Conservation (phyloP, 73 alveolate genomes). For the Tetrahymena borealis region DNA sequence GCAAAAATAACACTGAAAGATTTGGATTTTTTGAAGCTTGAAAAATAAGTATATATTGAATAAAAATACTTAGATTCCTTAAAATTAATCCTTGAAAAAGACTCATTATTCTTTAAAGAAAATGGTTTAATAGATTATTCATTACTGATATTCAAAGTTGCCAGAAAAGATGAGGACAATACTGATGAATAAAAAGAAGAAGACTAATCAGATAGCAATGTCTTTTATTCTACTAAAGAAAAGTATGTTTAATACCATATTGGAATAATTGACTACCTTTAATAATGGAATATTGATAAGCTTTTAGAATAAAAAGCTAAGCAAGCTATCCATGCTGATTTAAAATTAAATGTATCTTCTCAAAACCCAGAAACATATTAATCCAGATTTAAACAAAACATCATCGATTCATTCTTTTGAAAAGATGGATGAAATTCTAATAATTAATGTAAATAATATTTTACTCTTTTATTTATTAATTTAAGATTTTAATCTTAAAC, state of each 20-base stretch:
- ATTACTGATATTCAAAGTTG: neutral
- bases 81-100: neutral
- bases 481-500: too few relatives aligned
- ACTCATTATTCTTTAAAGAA: neutral
- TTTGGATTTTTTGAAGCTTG: neutral
- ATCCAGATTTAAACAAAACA: neutral
- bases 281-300: neutral
- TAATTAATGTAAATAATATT: neutral
- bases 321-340: neutral
- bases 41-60: neutral
- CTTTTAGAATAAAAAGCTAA: neutral
- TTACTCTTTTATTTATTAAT: too few relatives aligned
- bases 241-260: neutral
- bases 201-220: neutral
- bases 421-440: neutral
- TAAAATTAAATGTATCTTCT: neutral
- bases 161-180: neutral
- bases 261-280: neutral
- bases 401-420: neutral
- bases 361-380: neutral
- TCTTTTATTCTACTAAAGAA: neutral
- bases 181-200: neutral
- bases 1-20: neutral
- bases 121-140: neutral
- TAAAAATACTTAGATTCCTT: neutral